Evolutionary conservation across 768 basidiomycete species (phyloP).

Genomic region (Lentinula detonsa): DNA sequence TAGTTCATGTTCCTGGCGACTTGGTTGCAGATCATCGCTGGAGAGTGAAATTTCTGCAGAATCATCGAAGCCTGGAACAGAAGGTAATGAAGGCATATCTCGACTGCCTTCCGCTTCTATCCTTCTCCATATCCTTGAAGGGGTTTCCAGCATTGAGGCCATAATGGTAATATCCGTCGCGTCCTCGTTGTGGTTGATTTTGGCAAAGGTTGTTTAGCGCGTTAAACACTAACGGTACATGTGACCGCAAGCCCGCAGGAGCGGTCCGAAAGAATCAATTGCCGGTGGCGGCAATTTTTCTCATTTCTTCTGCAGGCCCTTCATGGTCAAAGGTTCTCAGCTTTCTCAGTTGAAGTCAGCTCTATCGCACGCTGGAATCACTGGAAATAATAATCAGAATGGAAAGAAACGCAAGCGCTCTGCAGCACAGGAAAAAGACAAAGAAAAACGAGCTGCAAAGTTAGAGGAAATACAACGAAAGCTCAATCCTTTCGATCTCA

Average conservation of each 20-base stretch:
- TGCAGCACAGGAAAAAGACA: conserved; percentile 62
- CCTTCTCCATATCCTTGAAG: conserved; percentile 79
- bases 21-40: conserved; percentile 7
- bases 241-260: background rate
- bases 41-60: conserved; percentile 34
- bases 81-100: conserved; percentile 81
- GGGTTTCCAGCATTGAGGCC: conserved; percentile 66
- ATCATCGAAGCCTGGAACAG: conserved; percentile 66
- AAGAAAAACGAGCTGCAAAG: conserved; percentile 73
- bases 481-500: conserved; percentile 92
- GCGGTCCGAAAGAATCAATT: background rate
- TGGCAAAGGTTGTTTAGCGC: background rate
- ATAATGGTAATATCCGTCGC: conserved; percentile 16
- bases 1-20: conserved; percentile 16
- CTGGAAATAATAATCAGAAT: conserved; percentile 41
- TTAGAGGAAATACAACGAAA: conserved; percentile 79
- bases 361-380: conserved; percentile 74
- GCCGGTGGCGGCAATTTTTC: conserved; percentile 14
- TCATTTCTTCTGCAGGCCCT: background rate
- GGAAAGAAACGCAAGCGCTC: conserved; percentile 68
- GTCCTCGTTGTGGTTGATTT: background rate
- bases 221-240: background rate
- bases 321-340: conserved; percentile 83
- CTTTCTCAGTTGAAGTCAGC: conserved; percentile 87
- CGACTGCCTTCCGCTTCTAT: conserved; percentile 70